These are phyloP conservation scores for Fagus crenata DNA, from an alignment of 306 rosid species.

Conservation along the genomic window DNA sequence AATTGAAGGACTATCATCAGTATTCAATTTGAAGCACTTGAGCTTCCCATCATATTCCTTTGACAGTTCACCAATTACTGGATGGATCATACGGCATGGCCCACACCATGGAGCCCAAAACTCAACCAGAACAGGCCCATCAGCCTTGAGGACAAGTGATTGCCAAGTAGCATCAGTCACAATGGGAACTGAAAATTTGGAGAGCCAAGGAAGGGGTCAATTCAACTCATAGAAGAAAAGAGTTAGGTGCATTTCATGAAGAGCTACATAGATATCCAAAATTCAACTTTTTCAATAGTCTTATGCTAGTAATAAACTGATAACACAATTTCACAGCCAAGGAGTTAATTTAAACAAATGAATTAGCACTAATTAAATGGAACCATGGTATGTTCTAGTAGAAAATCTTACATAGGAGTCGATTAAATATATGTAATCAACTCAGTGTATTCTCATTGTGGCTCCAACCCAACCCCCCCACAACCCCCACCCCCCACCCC, in stretches of 20 bases:
- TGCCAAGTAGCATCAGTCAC: slow-evolving; percentile 23
- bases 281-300: neutral
- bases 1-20: slow-evolving; percentile 17
- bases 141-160: slow-evolving; percentile 14
- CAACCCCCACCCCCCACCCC: no score
- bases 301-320: no score
- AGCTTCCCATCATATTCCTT: slow-evolving; percentile 14
- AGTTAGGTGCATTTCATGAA: neutral
- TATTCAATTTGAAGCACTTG: slow-evolving; percentile 16
- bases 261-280: neutral
- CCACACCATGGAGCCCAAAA: slow-evolving; percentile 29
- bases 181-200: slow-evolving; percentile 5
- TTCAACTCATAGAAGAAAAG: neutral
- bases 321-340: neutral
- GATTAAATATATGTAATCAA: no score
- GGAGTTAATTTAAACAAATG: neutral
- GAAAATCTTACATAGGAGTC: neutral
- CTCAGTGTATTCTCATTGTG: no score
- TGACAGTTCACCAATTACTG: slow-evolving; percentile 12
- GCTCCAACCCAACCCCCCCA: no score
- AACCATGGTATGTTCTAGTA: neutral
- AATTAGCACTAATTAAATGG: neutral
- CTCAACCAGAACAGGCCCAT: slow-evolving; percentile 18
- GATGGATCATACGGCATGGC: slow-evolving; percentile 20
- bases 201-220: neutral